Percentiles rank a stretch among this genome's conserved stretches.
Conservation (phyloP, 768 basidiomycete species). For the Lyophyllum atratum region DNA sequence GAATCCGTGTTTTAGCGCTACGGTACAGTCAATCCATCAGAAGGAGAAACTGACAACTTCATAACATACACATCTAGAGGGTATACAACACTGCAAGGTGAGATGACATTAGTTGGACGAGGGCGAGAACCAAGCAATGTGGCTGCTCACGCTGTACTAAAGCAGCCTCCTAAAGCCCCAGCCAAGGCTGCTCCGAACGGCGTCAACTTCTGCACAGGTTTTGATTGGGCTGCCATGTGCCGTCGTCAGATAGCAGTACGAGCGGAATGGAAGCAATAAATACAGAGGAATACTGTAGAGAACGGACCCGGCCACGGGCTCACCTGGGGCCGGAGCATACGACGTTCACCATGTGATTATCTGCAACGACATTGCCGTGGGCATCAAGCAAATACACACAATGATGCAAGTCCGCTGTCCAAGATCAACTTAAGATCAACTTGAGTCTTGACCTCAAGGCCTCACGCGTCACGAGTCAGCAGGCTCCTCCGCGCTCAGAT, state of each 20-base stretch:
- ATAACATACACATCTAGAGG: conserved; percentile 86
- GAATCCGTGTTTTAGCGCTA: conserved; percentile 94
- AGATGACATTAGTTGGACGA: conserved; percentile 7
- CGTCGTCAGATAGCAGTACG: conserved; percentile 9
- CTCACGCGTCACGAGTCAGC: no score
- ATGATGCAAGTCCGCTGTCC: neutral
- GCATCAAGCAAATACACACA: neutral
- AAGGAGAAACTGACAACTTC: neutral
- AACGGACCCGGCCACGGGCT: neutral
- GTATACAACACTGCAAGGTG: conserved; percentile 73
- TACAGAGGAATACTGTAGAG: conserved; percentile 7
- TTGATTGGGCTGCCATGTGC: conserved; percentile 51
- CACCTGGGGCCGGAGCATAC: conserved; percentile 17
- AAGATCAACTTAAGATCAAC: neutral
- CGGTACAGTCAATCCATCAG: conserved; percentile 1
- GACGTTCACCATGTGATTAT: conserved; percentile 16
- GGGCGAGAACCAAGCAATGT: neutral
- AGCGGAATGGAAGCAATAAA: conserved; percentile 15
- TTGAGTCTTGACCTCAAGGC: neutral
- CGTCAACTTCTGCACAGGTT: conserved; percentile 70
- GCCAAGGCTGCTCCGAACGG: conserved; percentile 89
- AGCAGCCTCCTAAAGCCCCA: conserved; percentile 91
- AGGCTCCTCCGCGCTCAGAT: neutral
- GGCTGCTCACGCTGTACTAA: conserved; percentile 82
- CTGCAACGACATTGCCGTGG: neutral